These are phyloP conservation scores for Domatiomyces catenatus DNA, from an alignment of 2,329 filamentous ascomycete genomes.

Conservation along the genomic window DNA sequence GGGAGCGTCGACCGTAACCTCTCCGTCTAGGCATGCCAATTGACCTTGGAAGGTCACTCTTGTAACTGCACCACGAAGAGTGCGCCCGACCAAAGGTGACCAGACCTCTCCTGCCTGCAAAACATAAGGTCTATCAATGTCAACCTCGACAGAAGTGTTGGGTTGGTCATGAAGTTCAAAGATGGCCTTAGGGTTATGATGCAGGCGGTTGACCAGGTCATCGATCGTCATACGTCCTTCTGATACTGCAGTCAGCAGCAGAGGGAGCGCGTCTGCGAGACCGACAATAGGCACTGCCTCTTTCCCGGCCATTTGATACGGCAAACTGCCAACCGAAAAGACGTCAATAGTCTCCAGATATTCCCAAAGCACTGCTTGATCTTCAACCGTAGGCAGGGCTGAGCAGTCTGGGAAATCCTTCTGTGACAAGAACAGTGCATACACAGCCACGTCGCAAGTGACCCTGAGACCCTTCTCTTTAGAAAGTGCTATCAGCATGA, in stretches of 20 bases:
- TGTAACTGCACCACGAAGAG: slow-evolving; percentile 54
- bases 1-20: slow-evolving; percentile 39
- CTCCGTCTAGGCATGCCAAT: slow-evolving; percentile 61
- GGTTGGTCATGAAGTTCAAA: slow-evolving; percentile 69
- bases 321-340: slow-evolving; percentile 64
- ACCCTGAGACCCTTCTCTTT: slow-evolving; percentile 71
- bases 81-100: slow-evolving; percentile 59
- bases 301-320: slow-evolving; percentile 54
- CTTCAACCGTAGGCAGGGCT: slow-evolving; percentile 49
- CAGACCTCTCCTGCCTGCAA: slow-evolving; percentile 39
- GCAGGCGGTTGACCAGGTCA: slow-evolving; percentile 54
- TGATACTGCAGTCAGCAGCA: slow-evolving; percentile 59
- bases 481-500: slow-evolving; percentile 58
- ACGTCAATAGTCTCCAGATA: slow-evolving; percentile 59
- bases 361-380: slow-evolving; percentile 61
- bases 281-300: slow-evolving; percentile 47
- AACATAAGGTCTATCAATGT: slow-evolving; percentile 56
- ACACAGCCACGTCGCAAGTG: slow-evolving; percentile 69
- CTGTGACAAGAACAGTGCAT: slow-evolving; percentile 59
- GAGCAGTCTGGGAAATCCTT: slow-evolving; percentile 53
- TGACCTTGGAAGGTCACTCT: slow-evolving; percentile 60
- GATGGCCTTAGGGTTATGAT: slow-evolving; percentile 65
- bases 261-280: slow-evolving; percentile 57
- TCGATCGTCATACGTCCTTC: slow-evolving; percentile 60
- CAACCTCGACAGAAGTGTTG: slow-evolving; percentile 58